Evolutionary conservation across 2,329 filamentous ascomycete genomes (phyloP).

Genomic region (Ophiocordyceps camponoti-saundersi): DNA sequence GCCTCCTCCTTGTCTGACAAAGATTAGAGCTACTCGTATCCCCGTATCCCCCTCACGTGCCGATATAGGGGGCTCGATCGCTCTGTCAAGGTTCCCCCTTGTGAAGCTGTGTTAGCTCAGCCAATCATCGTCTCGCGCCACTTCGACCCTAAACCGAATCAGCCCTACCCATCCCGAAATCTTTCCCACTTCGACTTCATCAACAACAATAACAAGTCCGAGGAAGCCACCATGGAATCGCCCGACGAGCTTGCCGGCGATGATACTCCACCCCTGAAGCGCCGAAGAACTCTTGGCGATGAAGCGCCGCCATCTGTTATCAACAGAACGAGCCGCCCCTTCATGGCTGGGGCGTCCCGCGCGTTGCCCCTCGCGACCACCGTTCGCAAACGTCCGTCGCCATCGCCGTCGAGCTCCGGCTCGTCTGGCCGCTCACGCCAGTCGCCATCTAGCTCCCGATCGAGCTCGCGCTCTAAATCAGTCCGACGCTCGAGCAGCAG

Average conservation of each 20-base stretch:
- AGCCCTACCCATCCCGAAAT: background rate
- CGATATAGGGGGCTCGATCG: too few species aligned
- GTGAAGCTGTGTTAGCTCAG: too few species aligned
- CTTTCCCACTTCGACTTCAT: background rate
- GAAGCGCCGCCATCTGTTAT: background rate
- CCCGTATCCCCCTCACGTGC: too few species aligned
- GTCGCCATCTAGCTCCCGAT: constrained; percentile 4
- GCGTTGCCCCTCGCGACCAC: background rate
- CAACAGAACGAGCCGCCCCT: background rate
- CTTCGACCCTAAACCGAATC: background rate
- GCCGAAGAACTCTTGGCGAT: background rate
- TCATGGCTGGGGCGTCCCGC: background rate
- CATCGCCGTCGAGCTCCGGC: constrained; percentile 7
- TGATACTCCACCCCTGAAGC: background rate
- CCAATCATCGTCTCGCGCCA: too few species aligned
- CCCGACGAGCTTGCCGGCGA: constrained; percentile 8
- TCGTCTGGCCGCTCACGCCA: constrained; percentile 6
- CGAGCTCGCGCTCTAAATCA: constrained; percentile 19
- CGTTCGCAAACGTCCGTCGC: background rate
- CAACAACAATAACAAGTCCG: constrained; percentile 3
- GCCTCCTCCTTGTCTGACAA: too few species aligned
- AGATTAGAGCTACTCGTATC: too few species aligned
- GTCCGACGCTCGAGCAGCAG: constrained; percentile 13
- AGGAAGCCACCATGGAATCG: constrained; percentile 12
- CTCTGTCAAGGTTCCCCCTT: too few species aligned